Conservation (phyloP, 306 rosid species). For the Canavalia gladiata region DNA sequence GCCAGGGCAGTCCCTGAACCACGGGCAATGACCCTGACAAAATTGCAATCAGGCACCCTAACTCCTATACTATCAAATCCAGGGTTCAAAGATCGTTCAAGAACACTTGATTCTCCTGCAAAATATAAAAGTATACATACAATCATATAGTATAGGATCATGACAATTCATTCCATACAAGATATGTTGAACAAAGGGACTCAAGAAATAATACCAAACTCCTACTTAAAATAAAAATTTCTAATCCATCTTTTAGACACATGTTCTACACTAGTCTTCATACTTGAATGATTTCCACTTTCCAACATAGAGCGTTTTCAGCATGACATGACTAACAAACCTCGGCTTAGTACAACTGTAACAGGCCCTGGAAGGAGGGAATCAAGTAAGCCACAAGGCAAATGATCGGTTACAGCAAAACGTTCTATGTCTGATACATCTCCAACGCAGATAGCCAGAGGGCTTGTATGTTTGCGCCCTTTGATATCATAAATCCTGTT, state of each 20-base stretch:
- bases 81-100: constrained; percentile 88
- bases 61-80: constrained; percentile 90
- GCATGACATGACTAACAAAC: constrained; percentile 51
- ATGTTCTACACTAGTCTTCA: background rate
- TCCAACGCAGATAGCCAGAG: constrained; percentile 84
- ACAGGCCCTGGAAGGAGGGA: constrained; percentile 95
- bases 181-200: constrained; percentile 14
- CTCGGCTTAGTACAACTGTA: constrained; percentile 82
- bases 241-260: background rate
- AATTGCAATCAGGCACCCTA: constrained; percentile 88
- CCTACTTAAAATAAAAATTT: background rate
- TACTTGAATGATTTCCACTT: constrained; percentile 1
- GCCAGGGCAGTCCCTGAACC: constrained; percentile 82
- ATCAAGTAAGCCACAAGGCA: constrained; percentile 80
- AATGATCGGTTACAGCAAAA: constrained; percentile 75
- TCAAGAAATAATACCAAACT: constrained; percentile 6
- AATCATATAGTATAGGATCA: background rate
- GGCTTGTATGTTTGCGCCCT: constrained; percentile 82
- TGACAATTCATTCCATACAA: background rate
- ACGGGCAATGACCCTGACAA: constrained; percentile 77
- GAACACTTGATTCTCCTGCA: constrained; percentile 86
- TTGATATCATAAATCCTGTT: constrained; percentile 81
- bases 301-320: background rate
- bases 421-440: constrained; percentile 72
- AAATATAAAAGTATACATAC: constrained; percentile 43